Evolutionary conservation across 495 filamentous ascomycete species (phyloP).

Genomic region (Xylaria intraflava): DNA sequence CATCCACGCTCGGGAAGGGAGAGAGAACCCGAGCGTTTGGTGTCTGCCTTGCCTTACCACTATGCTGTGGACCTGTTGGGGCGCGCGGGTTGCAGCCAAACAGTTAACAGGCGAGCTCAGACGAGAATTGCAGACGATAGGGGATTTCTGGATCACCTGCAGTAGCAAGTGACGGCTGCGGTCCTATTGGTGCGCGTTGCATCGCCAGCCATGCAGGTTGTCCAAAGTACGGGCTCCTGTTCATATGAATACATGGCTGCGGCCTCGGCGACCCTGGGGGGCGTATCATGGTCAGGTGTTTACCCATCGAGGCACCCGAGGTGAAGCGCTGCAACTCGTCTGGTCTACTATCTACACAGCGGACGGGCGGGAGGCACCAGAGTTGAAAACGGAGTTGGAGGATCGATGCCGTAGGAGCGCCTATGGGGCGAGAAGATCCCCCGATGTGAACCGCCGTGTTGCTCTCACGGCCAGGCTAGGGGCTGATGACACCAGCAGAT

Average conservation of each 20-base stretch:
- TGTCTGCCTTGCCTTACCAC: conserved; percentile 5
- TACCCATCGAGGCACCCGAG: background rate
- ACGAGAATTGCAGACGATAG: background rate
- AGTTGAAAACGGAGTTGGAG: background rate
- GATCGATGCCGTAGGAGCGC: background rate
- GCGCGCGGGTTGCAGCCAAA: background rate
- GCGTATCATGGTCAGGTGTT: conserved; percentile 7
- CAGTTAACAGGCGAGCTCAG: background rate
- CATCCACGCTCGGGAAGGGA: conserved; percentile 1
- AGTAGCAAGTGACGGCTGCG: conserved; percentile 5
- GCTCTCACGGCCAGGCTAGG: background rate
- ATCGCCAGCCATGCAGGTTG: conserved; percentile 5
- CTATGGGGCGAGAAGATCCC: background rate
- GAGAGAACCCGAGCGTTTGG: background rate
- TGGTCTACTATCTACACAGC: background rate
- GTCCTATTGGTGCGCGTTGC: conserved; percentile 11
- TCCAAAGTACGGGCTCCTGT: background rate
- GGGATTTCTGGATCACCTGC: conserved; percentile 10
- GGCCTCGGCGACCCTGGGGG: background rate
- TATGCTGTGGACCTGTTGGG: conserved; percentile 2
- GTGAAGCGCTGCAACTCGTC: background rate
- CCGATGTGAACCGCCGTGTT: background rate
- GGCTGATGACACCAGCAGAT: background rate
- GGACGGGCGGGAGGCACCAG: background rate
- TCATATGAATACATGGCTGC: background rate